Base-by-base conservation (phyloP, 2,329 filamentous ascomycete genomes). In the Blastomyces parvus region DNA sequence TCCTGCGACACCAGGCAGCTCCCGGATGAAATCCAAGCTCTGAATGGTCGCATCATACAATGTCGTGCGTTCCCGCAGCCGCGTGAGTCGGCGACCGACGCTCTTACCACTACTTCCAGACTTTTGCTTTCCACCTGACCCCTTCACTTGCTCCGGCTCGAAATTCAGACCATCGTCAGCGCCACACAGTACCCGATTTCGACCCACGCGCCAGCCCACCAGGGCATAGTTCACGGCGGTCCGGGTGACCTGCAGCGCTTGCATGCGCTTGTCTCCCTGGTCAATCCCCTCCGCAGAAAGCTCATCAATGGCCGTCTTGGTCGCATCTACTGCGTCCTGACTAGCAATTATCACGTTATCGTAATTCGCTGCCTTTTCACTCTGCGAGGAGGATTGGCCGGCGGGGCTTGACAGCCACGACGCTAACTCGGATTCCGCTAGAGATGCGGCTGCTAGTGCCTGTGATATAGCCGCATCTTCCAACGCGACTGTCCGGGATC, bases 181-280 rank as follows among this genome's bases (percentile, higher is more conserved):
- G n/a, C 93, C 92, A 60, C 91, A 90, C 66, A 99, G 79, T 0
- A 96, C 88, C 62, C 94, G 84, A 75, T 99, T 97, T 58, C 94
- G 87, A 33, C 93, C 93, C 67, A 97, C 90, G 74, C 94, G 85
- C 92, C 92, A 97, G 72, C 90, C 92, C 63, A 99, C 88, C 76
- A 97, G 86, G 68, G 90, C 90, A 74, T 96, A 97, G 75, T 94
- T 96, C 63, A 97, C 90, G 1, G 93, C 91, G 0, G 95, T 95
- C 65, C 89, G 88, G 3, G 92, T 96, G 64, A 99, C 88, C 68
- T 96, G 92, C 56, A 99, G 80, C 69, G 91, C 87, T 77, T 99
- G 94, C 86, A 99, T 91, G 63, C 91, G 86, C 44, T 85, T 79
- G 71, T 99, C 93, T 63, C 90, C 87, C 73, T 91, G 89, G 27